These are phyloP conservation scores for Termitomyces sp. DNA, from an alignment of 768 basidiomycete species.

Conservation along the genomic window DNA sequence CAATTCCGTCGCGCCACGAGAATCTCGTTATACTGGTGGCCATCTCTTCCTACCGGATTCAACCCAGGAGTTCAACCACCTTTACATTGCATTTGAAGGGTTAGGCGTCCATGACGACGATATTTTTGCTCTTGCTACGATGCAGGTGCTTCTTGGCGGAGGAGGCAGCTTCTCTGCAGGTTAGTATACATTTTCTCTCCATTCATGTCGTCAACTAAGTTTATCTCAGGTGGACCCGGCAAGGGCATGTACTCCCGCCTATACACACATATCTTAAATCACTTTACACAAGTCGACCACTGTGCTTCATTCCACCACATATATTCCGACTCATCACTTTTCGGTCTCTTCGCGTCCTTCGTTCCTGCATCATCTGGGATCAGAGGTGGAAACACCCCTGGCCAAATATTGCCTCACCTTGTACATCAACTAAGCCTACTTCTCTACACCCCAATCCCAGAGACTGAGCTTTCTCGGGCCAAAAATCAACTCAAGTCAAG, in stretches of 20 bases:
- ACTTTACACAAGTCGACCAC: conserved; percentile 90
- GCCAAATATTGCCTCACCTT: conserved; percentile 78
- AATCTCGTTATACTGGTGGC: conserved; percentile 82
- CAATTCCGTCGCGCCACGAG: conserved; percentile 33
- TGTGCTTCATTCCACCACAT: conserved; percentile 98
- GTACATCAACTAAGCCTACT: conserved; percentile 85
- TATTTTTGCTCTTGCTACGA: conserved; percentile 88
- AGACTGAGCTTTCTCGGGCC: conserved; percentile 75
- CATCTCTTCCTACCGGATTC: conserved; percentile 64
- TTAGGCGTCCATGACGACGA: conserved; percentile 88
- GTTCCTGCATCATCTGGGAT: conserved; percentile 58
- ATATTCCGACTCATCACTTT: conserved; percentile 91
- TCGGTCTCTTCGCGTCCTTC: conserved; percentile 89
- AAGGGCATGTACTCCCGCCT: conserved; percentile 99
- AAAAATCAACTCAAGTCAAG: conserved; percentile 95
- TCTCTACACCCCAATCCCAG: conserved; percentile 65
- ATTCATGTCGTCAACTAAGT: neutral
- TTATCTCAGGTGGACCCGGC: conserved; percentile 77
- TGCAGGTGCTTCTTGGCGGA: conserved; percentile 93
- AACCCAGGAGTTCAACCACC: conserved; percentile 79
- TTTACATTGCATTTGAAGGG: conserved; percentile 92
- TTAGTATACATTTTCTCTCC: conserved; percentile 24
- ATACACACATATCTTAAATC: conserved; percentile 94
- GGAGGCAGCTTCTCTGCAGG: conserved; percentile 96
- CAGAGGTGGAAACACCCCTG: conserved; percentile 60